Evolutionary conservation across 164 flowering plant species (phyloP), one percentile per base, ranked within the genome.

Genomic region (Dillenia suffruticosa): DNA sequence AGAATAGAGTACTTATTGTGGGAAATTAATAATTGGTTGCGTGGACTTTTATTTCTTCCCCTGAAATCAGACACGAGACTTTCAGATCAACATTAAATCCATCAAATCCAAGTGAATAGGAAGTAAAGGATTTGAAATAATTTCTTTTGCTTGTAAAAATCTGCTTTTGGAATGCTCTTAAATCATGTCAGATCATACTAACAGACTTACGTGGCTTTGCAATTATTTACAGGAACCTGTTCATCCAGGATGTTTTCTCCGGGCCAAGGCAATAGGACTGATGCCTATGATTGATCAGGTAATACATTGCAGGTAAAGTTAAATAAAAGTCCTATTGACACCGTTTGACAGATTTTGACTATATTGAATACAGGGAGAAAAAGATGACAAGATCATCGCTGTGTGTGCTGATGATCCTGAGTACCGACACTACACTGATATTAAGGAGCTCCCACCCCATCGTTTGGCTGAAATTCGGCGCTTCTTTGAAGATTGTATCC

Each of bases 261-360:
- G 94, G 49, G 90, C 94, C 56, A 88, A 85, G 74, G 90, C 94
- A 24, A 84, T 88, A 12, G 90, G 94, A 15, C 83, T 88, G 49
- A 88, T 88, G 94, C 94, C 94, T 68, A 88, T 88, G 94, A 88
- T 88, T 67, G 94, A 88, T 70, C 94, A 88, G 83, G 89, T 80
- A 69, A 15, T 12, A 15, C 47, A 61, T 54, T 45, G 10, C 8
- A 14, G 16, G 12, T 43, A 32, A 50, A 50, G 12, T 43, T 2
- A 12, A 32, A 7, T 56, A 32, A 5, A 32, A 32, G 3, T 14
- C 45, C 16, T 53, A 44, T 55, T 66, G 24, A 12, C 44, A 45
- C n/a, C 54, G 26, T 19, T 17, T 16, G n/a, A 47, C 50, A 49
- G 10, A 22, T 49, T 51, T n/a, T 68, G 47, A 59, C 51, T 10